These are phyloP conservation scores for Apiotrichum veenhuisii DNA, from an alignment of 1,284 basidiomycete species.

Conservation along the genomic window DNA sequence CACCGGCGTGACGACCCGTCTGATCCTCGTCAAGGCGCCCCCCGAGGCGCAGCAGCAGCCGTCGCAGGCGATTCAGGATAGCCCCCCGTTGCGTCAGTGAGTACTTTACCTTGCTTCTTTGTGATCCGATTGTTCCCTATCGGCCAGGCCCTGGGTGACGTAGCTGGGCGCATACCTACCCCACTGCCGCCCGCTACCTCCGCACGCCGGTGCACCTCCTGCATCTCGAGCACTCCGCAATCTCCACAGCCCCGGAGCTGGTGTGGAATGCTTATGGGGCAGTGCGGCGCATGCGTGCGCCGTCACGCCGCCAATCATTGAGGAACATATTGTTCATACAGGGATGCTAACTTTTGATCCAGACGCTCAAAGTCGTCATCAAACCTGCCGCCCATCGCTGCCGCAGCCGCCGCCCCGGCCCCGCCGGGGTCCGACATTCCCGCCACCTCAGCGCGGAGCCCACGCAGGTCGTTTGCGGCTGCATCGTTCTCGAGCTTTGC, in stretches of 20 bases:
- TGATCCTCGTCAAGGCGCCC: constrained; percentile 48
- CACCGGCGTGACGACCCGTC: constrained; percentile 24
- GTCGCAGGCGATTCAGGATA: constrained; percentile 6
- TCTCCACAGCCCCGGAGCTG: no score
- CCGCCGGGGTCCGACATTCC: constrained; percentile 17
- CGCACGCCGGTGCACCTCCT: no score
- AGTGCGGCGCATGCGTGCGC: no score
- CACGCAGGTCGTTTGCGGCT: constrained; percentile 38
- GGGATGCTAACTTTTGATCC: neutral
- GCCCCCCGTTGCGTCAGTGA: constrained; percentile 18
- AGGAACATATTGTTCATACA: no score
- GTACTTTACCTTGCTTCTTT: no score
- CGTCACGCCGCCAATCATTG: no score
- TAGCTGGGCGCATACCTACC: no score
- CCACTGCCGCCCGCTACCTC: no score
- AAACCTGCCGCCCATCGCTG: constrained; percentile 9
- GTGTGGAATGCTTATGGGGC: no score
- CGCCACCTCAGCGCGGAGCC: constrained; percentile 31
- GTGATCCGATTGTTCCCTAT: neutral
- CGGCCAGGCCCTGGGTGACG: no score
- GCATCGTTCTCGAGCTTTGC: constrained; percentile 33
- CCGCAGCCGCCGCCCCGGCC: neutral
- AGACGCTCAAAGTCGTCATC: constrained; percentile 39
- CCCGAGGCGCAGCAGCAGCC: no score
- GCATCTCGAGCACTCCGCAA: no score